Evolutionary conservation across 2,329 filamentous ascomycete genomes (phyloP), one percentile per base, ranked within the genome.

Genomic region (Aspergillus sp.): DNA sequence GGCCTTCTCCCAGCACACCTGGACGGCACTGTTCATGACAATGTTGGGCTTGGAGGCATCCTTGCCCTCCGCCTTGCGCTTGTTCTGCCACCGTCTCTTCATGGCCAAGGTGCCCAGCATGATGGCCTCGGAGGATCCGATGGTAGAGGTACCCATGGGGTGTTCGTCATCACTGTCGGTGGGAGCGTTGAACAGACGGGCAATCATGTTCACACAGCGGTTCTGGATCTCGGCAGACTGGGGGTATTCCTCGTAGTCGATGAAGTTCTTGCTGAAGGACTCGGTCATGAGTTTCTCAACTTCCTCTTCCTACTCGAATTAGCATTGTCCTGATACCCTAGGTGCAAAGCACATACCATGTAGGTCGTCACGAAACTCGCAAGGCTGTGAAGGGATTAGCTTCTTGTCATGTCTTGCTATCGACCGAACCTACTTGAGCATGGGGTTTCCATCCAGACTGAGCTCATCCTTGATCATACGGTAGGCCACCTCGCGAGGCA

Each of bases 1-100:
- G 0, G 90, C 89, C 82, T 97, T 97, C 78, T 97, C 92, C 93
- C 93, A 97, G 83, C 92, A 97, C 43, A 97, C 94, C 79, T 98
- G 94, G 2, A 97, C 94, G 32, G 94, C 93, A 25, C 91, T 92
- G 70, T 91, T 95, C 94, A 98, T 97, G 82, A 98, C 81, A 63
- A 98, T 89, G 79, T 98, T 98, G 58, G 94, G 94, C 48, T 85
- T 85, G 64, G 92, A 91, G 62, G 77, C 85, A 57, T 92, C 85
- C 81, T 96, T 95, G 63, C 92, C 93, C 69, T 87, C 91, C 4
- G 90, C 92, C 74, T 89, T 86, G 69, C 92, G 89, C 79, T 88
- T 89, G 77, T 95, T 92, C 81, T 91, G 89, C 94, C 94, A 98
- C 70, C 89, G 87, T 81, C 89, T 92, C 86, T 97, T 97, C 92